phyloP scores from a whole-genome alignment of 2,329 filamentous ascomycete genomes.

The Calonectria leucothoes region DNA sequence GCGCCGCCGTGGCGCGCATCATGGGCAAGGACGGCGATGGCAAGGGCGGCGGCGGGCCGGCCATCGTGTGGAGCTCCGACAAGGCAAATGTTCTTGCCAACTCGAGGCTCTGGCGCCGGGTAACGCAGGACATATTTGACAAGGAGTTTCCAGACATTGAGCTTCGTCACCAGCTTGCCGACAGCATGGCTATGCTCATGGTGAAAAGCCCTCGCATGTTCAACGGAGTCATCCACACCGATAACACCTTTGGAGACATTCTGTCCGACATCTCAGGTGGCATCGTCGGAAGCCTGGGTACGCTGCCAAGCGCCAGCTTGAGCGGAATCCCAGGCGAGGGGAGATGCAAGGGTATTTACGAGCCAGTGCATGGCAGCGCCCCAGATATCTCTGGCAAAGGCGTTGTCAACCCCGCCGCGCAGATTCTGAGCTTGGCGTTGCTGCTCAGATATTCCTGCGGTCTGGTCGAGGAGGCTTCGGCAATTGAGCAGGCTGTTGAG shows the following conservation, averaged over 20 bases:
- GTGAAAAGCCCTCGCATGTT: conserved; percentile 58
- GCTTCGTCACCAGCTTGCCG: conserved; percentile 58
- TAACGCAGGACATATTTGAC: conserved; percentile 53
- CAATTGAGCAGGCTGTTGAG: conserved; percentile 73
- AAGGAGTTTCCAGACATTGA: conserved; percentile 56
- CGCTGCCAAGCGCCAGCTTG: conserved; percentile 58
- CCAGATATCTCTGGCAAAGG: conserved; percentile 80
- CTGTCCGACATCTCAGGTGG: conserved; percentile 58
- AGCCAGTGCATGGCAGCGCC: conserved; percentile 80
- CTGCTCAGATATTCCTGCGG: conserved; percentile 79
- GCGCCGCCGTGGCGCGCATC: conserved; percentile 55
- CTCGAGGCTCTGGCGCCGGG: conserved; percentile 60
- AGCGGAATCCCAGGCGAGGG: conserved; percentile 53
- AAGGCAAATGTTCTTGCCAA: conserved; percentile 66
- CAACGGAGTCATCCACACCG: conserved; percentile 59
- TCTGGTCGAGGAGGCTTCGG: conserved; percentile 68
- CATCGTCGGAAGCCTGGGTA: conserved; percentile 58
- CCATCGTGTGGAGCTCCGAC: conserved; percentile 60
- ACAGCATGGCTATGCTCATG: conserved; percentile 61
- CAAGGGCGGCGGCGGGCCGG: conserved; percentile 45
- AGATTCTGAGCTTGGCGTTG: conserved; percentile 79
- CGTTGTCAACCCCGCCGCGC: conserved; percentile 78
- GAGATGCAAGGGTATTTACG: conserved; percentile 77
- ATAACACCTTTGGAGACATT: conserved; percentile 62
- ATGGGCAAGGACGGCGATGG: conserved; percentile 39